These are phyloP conservation scores for Paxillus involutus DNA, from an alignment of 768 basidiomycete genomes.

Conservation along the genomic window DNA sequence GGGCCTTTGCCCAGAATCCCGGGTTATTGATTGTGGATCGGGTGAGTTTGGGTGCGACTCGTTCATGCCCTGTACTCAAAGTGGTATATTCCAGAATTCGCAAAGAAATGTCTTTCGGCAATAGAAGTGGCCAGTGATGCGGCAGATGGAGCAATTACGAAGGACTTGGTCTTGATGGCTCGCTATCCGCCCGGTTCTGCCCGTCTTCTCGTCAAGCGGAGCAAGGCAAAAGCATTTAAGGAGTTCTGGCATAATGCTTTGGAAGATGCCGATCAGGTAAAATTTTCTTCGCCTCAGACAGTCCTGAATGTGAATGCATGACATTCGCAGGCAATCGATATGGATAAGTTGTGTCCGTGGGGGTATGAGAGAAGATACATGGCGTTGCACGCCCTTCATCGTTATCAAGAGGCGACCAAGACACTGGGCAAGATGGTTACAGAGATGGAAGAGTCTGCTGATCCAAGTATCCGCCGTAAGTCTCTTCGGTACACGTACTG, in stretches of 20 bases:
- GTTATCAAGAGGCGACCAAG: not conserved
- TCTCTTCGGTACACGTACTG: not conserved
- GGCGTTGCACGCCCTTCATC: conserved; percentile 3
- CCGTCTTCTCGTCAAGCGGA: conserved; percentile 7
- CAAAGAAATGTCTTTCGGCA: not conserved
- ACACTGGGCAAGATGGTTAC: not conserved
- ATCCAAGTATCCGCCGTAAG: not conserved
- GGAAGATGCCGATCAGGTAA: conserved; percentile 7
- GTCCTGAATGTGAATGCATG: not conserved
- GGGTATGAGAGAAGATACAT: conserved; percentile 2
- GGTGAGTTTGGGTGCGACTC: not conserved
- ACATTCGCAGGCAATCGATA: not conserved
- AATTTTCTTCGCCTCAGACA: too few relatives aligned
- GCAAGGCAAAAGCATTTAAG: conserved; percentile 1
- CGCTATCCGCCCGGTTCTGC: not conserved
- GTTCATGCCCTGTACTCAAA: not conserved
- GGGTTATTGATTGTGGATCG: not conserved
- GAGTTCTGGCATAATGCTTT: conserved; percentile 7
- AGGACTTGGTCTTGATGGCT: not conserved
- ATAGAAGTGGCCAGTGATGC: not conserved
- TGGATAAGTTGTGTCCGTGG: not conserved
- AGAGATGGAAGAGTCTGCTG: not conserved
- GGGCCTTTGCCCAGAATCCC: not conserved
- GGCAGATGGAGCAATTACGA: not conserved
- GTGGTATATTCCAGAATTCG: not conserved